A percentile compares a stretch with the other conserved stretches of the same genome.
Conservation (phyloP, 2,329 filamentous ascomycete genomes). For the Trichoderma semiorbis region DNA sequence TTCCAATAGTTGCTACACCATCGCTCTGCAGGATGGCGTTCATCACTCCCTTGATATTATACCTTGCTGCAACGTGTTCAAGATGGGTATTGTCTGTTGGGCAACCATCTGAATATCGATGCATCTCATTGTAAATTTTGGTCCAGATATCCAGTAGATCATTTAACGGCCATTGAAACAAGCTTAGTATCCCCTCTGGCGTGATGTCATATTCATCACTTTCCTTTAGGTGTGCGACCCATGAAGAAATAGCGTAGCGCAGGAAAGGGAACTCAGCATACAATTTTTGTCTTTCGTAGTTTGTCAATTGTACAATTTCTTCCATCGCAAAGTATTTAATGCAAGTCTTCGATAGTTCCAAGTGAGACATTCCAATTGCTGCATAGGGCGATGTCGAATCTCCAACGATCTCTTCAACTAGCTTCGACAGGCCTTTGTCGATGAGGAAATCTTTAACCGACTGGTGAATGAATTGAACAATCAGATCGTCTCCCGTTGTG, state of each 20-base stretch:
- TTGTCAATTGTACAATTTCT: slow-evolving; percentile 8
- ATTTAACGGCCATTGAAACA: not conserved
- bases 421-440: slow-evolving; percentile 20
- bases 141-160: not conserved
- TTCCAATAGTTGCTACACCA: accelerated
- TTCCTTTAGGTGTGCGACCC: not conserved
- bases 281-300: accelerated
- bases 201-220: not conserved
- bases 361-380: slow-evolving; percentile 19
- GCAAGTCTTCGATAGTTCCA: slow-evolving; percentile 26
- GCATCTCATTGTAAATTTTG: not conserved
- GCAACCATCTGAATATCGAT: accelerated
- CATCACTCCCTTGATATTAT: not conserved
- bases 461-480: slow-evolving; percentile 35
- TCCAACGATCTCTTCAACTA: not conserved
- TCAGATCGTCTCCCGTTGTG: not conserved
- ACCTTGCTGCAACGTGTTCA: not conserved
- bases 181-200: not conserved
- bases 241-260: not conserved
- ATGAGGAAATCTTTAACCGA: slow-evolving; percentile 34
- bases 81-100: not conserved
- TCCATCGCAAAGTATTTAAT: slow-evolving; percentile 27
- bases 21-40: not conserved
- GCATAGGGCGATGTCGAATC: not conserved
- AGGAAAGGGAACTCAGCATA: not conserved